A percentile compares a stretch with the other conserved stretches of the same genome.
These are phyloP conservation scores for Saksenaea oblongispora DNA, from an alignment of 371 early-diverging fungal genomes.

Conservation along the genomic window DNA sequence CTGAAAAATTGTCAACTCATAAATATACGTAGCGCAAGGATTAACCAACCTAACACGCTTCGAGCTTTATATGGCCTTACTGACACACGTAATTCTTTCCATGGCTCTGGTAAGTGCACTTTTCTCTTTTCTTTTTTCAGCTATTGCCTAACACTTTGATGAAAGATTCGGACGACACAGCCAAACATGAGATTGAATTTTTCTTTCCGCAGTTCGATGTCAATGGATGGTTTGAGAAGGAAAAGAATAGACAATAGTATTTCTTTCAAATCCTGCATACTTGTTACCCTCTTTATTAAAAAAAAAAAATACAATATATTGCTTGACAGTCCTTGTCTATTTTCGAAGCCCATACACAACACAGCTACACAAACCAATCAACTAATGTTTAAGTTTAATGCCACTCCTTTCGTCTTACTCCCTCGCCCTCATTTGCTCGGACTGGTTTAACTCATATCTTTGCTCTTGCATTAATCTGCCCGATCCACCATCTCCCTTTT, in stretches of 20 bases:
- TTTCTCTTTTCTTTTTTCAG: background rate
- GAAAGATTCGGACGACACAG: slow-evolving; percentile 62
- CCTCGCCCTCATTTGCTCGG: too few species aligned
- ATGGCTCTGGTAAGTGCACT: slow-evolving; percentile 64
- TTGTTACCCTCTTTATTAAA: background rate
- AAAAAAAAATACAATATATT: background rate
- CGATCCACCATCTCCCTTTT: too few species aligned
- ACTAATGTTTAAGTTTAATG: too few species aligned
- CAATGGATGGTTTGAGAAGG: slow-evolving; percentile 7
- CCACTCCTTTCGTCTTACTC: too few species aligned
- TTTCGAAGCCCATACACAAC: too few species aligned
- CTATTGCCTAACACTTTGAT: background rate
- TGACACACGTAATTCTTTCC: slow-evolving; percentile 83
- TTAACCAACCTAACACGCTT: slow-evolving; percentile 61
- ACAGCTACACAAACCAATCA: too few species aligned
- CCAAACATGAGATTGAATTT: slow-evolving; percentile 55
- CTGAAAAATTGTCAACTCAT: background rate
- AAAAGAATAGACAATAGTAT: background rate
- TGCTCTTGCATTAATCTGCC: too few species aligned
- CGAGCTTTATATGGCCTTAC: slow-evolving; percentile 77
- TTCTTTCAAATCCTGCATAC: background rate
- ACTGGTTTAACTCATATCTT: too few species aligned
- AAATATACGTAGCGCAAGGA: slow-evolving; percentile 53
- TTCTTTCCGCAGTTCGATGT: slow-evolving; percentile 59
- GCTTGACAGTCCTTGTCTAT: too few species aligned